Percentiles rank a stretch among this genome's conserved stretches.
phyloP scores from a whole-genome alignment of 2,329 filamentous ascomycete genomes.

The Colletotrichum cereale region DNA sequence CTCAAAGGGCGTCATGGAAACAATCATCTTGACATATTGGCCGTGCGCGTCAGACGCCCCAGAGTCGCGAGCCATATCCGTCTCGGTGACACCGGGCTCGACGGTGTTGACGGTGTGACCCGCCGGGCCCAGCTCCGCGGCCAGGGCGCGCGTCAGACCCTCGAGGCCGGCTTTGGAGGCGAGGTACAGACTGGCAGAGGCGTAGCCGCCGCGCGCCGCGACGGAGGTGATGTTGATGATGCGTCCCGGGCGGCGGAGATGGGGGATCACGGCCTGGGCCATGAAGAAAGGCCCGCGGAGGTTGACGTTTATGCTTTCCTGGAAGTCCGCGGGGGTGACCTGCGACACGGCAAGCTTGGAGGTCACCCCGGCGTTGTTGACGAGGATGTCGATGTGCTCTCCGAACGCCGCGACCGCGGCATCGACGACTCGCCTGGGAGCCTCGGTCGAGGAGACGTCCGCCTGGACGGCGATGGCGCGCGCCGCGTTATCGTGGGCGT shows the following conservation, averaged over 20 bases:
- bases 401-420: neutral
- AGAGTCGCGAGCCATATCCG: constrained; percentile 17
- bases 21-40: constrained; percentile 10
- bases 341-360: neutral
- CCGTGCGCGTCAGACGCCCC: constrained; percentile 3
- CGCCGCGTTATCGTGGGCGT: neutral
- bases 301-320: constrained; percentile 8
- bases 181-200: constrained; percentile 10
- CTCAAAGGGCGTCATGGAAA: constrained; percentile 19
- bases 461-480: neutral
- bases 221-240: constrained; percentile 31
- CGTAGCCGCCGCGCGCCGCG: constrained; percentile 20
- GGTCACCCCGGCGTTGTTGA: constrained; percentile 28
- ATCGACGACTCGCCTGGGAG: neutral
- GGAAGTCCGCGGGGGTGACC: constrained; percentile 12
- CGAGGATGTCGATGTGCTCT: constrained; percentile 28
- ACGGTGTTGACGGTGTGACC: constrained; percentile 28
- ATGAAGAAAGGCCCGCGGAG: constrained; percentile 26
- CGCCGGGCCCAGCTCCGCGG: constrained; percentile 23
- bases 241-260: constrained; percentile 13
- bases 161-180: constrained; percentile 26
- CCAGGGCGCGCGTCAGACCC: constrained; percentile 17
- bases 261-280: constrained; percentile 13
- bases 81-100: constrained; percentile 22
- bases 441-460: constrained; percentile 5